phyloP scores from a whole-genome alignment of 768 basidiomycete species.

The Austroboletus eburneus region DNA sequence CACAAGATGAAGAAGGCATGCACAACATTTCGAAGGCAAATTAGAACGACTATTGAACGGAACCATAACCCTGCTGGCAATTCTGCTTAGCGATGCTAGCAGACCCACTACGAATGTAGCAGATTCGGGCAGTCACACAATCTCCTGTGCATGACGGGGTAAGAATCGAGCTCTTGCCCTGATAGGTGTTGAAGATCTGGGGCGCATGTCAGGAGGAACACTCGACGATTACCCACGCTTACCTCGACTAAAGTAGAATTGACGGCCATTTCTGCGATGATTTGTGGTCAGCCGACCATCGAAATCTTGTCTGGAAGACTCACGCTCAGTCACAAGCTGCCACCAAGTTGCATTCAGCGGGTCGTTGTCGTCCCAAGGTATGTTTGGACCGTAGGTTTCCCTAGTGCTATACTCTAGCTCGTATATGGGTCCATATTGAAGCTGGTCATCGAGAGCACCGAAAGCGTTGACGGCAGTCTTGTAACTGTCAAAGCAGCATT shows the following conservation, averaged over 20 bases:
- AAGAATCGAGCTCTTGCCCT: constrained; percentile 63
- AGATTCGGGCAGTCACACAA: constrained; percentile 66
- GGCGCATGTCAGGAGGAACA: constrained; percentile 4
- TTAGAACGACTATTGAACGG: constrained; percentile 48
- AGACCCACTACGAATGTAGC: constrained; percentile 75
- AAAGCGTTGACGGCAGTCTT: constrained; percentile 57
- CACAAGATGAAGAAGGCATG: no score
- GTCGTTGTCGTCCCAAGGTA: constrained; percentile 56
- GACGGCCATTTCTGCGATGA: constrained; percentile 48
- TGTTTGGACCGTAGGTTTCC: constrained; percentile 54
- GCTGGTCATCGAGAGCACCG: constrained; percentile 54
- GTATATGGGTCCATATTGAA: constrained; percentile 56
- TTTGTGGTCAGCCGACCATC: background rate
- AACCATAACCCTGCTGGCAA: constrained; percentile 61
- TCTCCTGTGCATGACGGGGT: constrained; percentile 53
- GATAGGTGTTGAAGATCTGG: constrained; percentile 63
- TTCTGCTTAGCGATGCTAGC: constrained; percentile 55
- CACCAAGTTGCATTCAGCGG: constrained; percentile 82
- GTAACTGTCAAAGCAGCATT: constrained; percentile 43
- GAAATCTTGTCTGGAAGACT: constrained; percentile 15
- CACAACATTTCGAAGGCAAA: background rate
- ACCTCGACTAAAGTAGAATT: constrained; percentile 58
- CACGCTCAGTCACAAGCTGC: constrained; percentile 74
- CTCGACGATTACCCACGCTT: constrained; percentile 15
- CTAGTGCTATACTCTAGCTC: constrained; percentile 65